Conservation (phyloP, 306 rosid species). For the Delonix regia region DNA sequence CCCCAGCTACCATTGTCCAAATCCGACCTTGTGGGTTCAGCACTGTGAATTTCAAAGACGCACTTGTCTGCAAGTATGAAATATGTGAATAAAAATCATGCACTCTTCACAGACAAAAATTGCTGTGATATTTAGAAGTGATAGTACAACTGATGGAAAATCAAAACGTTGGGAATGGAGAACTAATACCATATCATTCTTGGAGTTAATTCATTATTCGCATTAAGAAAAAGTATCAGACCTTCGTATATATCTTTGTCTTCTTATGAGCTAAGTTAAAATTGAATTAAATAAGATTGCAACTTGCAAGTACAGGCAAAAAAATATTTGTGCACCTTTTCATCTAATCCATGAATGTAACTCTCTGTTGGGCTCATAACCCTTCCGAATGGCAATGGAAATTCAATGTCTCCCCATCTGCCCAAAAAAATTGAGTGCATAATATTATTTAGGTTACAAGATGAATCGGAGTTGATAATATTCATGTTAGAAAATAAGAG, state of each 20-base stretch:
- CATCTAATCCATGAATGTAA: conserved; percentile 88
- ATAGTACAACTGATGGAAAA: background rate
- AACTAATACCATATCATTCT: background rate
- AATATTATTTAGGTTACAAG: conserved; percentile 14
- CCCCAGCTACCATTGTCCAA: conserved; percentile 99
- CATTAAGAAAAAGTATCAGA: background rate
- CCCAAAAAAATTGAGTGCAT: conserved; percentile 26
- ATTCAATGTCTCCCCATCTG: conserved; percentile 90
- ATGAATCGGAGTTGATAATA: conserved; percentile 15
- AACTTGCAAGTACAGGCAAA: conserved; percentile 4
- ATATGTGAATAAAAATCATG: conserved; percentile 27
- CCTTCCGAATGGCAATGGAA: conserved; percentile 97
- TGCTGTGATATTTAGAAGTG: background rate
- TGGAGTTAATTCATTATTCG: background rate
- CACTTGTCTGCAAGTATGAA: conserved; percentile 77
- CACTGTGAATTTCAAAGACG: conserved; percentile 92
- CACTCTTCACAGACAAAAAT: background rate
- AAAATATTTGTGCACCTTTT: conserved; percentile 63
- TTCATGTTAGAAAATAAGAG: conserved; percentile 24
- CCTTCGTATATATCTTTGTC: too few species aligned
- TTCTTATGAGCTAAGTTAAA: background rate
- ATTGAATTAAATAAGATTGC: background rate
- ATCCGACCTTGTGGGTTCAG: conserved; percentile 86
- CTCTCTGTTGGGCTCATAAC: conserved; percentile 86
- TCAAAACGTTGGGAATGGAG: background rate